Evolutionary conservation across 31 red algal species (phyloP), one percentile per base, ranked within the genome.

Genomic region (Porphyra umbilicalis): DNA sequence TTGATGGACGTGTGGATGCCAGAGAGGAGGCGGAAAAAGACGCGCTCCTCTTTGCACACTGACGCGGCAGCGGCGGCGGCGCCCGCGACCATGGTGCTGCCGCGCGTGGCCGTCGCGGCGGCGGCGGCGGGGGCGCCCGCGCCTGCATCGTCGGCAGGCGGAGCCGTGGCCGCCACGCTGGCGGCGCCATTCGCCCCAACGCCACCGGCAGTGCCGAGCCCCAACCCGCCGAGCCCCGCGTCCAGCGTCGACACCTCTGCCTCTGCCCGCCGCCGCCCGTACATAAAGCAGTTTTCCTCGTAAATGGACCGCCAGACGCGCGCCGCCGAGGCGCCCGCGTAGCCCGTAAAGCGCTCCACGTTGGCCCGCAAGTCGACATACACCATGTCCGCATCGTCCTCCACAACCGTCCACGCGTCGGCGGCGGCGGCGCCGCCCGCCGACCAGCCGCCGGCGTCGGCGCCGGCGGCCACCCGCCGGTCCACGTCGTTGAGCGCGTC

Each of bases 1-100:
- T 84, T 96, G 88, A 99, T 99, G 34, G 97, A 99, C 7, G 93
- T 82, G 82, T 99, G 97, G 33, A 99, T 86, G 31, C 97, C 97
- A 0, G 93, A 95, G 44, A 99, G 91, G 9, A 95, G 84, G 42
- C 81, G 78, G 76, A 88, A 95, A 29, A 99, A 86, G 32, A 96
- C 91, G 42, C 97, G 97, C 74, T 99, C 93, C 79, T 95, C 97
- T 39, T 93, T 92, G 79, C 97, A 99, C 57, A n/a, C 57, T 2
- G 57, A 71, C 14, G 57, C 20, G 44, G 31, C 38, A 31, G 37
- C 77, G 11, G 39, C 35, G 33, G 88, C 89, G 33, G 88, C 89
- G 35, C 87, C 81, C 68, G 79, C 83, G 74, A 86, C 87, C 14
- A 93, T 88, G 18, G 87, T 87, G 20, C 82, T 80, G 15, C 85